phyloP scores from a whole-genome alignment of 2,329 filamentous ascomycete genomes.

The Knoxdaviesia proteae region DNA sequence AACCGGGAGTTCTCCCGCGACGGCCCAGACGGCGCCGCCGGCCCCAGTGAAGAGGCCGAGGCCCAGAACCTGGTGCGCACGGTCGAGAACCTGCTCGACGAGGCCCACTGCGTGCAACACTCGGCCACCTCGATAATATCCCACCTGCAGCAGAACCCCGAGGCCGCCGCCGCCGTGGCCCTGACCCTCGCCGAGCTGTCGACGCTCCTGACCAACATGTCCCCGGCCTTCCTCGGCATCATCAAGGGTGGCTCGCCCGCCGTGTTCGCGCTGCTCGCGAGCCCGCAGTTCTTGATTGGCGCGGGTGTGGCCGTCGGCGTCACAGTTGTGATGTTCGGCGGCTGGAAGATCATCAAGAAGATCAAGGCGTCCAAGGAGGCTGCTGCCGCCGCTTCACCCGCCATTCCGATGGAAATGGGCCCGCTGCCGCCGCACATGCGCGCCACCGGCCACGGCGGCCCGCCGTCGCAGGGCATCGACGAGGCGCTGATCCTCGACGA shows the following conservation, averaged over 20 bases:
- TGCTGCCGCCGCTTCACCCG: constrained; percentile 8
- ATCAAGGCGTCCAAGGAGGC: constrained; percentile 28
- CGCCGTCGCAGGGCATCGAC: constrained; percentile 16
- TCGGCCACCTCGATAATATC: constrained; percentile 66
- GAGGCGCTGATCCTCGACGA: constrained; percentile 37
- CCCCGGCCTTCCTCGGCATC: constrained; percentile 53
- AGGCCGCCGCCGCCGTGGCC: constrained; percentile 83
- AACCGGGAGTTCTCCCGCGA: too few species aligned
- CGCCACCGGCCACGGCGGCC: constrained; percentile 9
- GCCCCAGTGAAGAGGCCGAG: constrained; percentile 29
- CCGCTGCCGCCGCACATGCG: constrained; percentile 2
- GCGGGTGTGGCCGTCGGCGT: constrained; percentile 75
- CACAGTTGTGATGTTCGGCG: constrained; percentile 89
- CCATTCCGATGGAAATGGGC: constrained; percentile 12
- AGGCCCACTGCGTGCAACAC: constrained; percentile 76
- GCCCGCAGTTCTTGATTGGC: constrained; percentile 86
- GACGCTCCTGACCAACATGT: constrained; percentile 62
- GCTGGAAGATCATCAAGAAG: constrained; percentile 91
- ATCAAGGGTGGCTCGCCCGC: constrained; percentile 69
- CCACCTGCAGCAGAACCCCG: constrained; percentile 48
- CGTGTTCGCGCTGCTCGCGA: constrained; percentile 68
- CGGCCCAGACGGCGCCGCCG: constrained; percentile 1
- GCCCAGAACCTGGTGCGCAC: constrained; percentile 42
- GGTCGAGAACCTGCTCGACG: constrained; percentile 60
- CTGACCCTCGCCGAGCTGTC: constrained; percentile 84